Evolutionary conservation across 768 basidiomycete species (phyloP), one percentile per base, ranked within the genome.

Genomic region (Termitomyces heimii): DNA sequence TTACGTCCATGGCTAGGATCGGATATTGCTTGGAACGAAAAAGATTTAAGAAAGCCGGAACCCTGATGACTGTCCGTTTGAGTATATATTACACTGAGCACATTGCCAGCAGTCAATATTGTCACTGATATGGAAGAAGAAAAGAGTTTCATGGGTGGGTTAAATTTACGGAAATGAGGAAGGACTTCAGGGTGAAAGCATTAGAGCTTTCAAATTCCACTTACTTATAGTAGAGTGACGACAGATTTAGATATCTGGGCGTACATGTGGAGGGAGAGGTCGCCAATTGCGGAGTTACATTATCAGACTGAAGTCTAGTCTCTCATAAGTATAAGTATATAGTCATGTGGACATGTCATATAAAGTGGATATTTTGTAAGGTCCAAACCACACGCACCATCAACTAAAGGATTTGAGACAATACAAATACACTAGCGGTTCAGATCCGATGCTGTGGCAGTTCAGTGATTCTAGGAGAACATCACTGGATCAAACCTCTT

Each of bases 1-100:
- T 56, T 68, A 77, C 85, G 75, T 29, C 86, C 86, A 60, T 85
- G 74, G 7, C 85, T 87, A 4, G 86, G 85, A 63, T 88, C 86
- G 1, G 78, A 16, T 40, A 81, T 77, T 20, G 73, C 72, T 62
- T 82, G 63, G 62, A 76, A 77, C 4, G 65, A 59, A 63, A 88
- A 88, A 9, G 73, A 66, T n/a, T 71, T 68, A 56, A 82, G 73
- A 62, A 88, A 86, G 20, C 70, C 74, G 58, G 62, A 59, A 18
- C 82, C 79, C 10, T 70, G 63, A 64, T 76, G 71, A 56, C 74
- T 82, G 54, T 79, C 80, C 26, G 74, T 69, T 58, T 72, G 68
- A 8, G 61, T 56, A 66, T 88, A 86, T 0, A 72, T 74, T 8
- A 74, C 80, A 31, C 75, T 77, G 10, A 72, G 64, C n/a, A 62